phyloP scores from a whole-genome alignment of 2,329 filamentous ascomycete species.

The Colletotrichum sojae region DNA sequence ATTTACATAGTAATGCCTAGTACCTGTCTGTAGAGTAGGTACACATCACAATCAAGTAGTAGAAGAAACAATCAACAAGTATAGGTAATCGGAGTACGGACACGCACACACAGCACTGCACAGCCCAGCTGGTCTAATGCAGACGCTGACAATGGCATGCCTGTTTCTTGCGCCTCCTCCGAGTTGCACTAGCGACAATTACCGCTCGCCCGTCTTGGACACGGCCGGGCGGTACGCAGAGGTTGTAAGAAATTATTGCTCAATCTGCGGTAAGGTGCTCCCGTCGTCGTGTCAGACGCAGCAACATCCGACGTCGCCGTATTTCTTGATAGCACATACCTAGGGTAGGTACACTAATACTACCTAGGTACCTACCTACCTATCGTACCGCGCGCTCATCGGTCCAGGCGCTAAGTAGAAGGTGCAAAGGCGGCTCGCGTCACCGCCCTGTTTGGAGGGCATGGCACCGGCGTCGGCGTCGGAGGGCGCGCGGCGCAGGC shows the following conservation, averaged over 20 bases:
- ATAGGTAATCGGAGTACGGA: not conserved
- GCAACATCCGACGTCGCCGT: too few relatives aligned
- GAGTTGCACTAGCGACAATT: not conserved
- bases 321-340: too few relatives aligned
- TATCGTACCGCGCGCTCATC: not conserved
- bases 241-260: not conserved
- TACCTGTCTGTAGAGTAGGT: constrained; percentile 12
- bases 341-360: too few relatives aligned
- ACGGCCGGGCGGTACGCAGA: constrained; percentile 1
- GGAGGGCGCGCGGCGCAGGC: not conserved
- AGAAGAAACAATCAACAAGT: not conserved
- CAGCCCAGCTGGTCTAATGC: constrained; percentile 32
- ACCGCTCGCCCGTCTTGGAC: not conserved
- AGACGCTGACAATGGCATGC: constrained; percentile 29
- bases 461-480: not conserved
- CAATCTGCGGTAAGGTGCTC: not conserved
- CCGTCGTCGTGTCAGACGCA: too few relatives aligned
- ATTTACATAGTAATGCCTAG: not conserved
- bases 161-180: constrained; percentile 13
- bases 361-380: not conserved
- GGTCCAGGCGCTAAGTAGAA: constrained; percentile 10
- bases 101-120: constrained; percentile 10
- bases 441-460: constrained; percentile 33
- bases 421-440: constrained; percentile 23
- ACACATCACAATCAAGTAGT: not conserved